Percentiles rank a stretch among this genome's conserved stretches.
Conservation (phyloP, 2,329 filamentous ascomycete genomes). For the Neophaeococcomyces aloes region DNA sequence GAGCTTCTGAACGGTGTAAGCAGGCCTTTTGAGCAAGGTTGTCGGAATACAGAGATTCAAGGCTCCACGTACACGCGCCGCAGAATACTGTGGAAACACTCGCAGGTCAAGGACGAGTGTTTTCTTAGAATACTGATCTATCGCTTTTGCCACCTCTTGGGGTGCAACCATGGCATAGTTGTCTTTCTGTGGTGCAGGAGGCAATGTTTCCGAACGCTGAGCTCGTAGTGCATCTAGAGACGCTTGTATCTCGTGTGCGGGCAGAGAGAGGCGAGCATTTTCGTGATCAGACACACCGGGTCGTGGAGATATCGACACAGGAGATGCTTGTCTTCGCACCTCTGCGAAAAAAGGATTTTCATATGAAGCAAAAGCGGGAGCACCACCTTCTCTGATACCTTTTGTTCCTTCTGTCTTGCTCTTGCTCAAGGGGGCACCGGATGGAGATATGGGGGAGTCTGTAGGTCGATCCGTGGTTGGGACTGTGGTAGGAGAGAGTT, state of each 20-base stretch:
- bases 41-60: constrained; percentile 92
- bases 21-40: constrained; percentile 78
- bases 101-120: constrained; percentile 74
- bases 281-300: constrained; percentile 29
- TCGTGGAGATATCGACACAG: constrained; percentile 34
- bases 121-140: constrained; percentile 42
- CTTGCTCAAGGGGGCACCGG: background rate
- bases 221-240: constrained; percentile 8
- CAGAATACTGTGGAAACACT: constrained; percentile 70
- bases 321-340: constrained; percentile 40
- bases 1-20: constrained; percentile 80
- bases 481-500: background rate
- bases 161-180: constrained; percentile 44
- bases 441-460: constrained; percentile 1
- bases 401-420: constrained; percentile 16
- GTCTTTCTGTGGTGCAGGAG: constrained; percentile 36
- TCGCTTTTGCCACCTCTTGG: constrained; percentile 45
- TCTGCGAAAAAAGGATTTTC: constrained; percentile 27
- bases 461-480: background rate
- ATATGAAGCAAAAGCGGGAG: background rate
- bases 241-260: constrained; percentile 40
- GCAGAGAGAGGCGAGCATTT: constrained; percentile 47
- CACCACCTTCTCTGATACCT: background rate
- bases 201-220: constrained; percentile 44
- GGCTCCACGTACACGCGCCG: constrained; percentile 65